A percentile compares a stretch with the other conserved stretches of the same genome.
Evolutionary conservation across 495 filamentous ascomycete species (phyloP).

Genomic region (Thozetella sp.): DNA sequence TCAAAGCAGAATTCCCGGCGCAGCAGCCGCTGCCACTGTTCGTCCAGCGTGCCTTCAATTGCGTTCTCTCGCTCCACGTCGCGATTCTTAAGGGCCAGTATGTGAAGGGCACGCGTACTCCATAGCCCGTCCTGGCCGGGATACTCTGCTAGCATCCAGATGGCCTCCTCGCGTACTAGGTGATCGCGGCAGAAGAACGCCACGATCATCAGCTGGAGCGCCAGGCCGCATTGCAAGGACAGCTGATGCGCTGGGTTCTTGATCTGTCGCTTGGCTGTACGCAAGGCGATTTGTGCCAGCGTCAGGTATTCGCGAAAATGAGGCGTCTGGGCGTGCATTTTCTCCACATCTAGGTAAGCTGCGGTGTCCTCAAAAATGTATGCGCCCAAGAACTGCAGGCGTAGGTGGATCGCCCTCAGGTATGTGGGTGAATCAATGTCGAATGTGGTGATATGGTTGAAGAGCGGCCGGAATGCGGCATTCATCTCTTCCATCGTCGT

Average conservation of each 20-base stretch:
- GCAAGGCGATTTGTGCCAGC: slow-evolving; percentile 5
- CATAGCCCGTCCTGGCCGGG: slow-evolving; percentile 13
- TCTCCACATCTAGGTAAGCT: slow-evolving; percentile 4
- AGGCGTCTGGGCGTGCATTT: slow-evolving; percentile 4
- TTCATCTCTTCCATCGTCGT: slow-evolving; percentile 4
- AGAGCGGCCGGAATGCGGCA: slow-evolving; percentile 10
- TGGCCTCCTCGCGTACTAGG: slow-evolving; percentile 8
- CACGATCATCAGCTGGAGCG: slow-evolving; percentile 3
- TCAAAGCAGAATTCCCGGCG: slow-evolving; percentile 14
- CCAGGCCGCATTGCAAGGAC: slow-evolving; percentile 7
- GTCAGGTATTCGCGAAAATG: slow-evolving; percentile 8
- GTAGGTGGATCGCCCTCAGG: slow-evolving; percentile 10
- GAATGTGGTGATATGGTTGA: slow-evolving; percentile 9
- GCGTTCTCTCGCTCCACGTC: slow-evolving; percentile 1
- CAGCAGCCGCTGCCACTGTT: slow-evolving; percentile 11
- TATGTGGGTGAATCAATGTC: slow-evolving; percentile 8
- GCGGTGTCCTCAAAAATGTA: slow-evolving; percentile 10
- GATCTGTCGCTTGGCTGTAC: slow-evolving; percentile 6
- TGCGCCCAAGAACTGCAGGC: slow-evolving; percentile 8
- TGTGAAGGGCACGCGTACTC: slow-evolving; percentile 7
- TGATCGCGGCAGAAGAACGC: slow-evolving; percentile 10
- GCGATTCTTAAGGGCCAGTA: slow-evolving; percentile 8
- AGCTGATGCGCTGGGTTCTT: slow-evolving; percentile 11
- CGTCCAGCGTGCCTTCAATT: slow-evolving; percentile 5
- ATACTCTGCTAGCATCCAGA: slow-evolving; percentile 9